Evolutionary conservation across 208 protist genomes (phyloP).

Genomic region (Herpetomonas samuelpessoai): DNA sequence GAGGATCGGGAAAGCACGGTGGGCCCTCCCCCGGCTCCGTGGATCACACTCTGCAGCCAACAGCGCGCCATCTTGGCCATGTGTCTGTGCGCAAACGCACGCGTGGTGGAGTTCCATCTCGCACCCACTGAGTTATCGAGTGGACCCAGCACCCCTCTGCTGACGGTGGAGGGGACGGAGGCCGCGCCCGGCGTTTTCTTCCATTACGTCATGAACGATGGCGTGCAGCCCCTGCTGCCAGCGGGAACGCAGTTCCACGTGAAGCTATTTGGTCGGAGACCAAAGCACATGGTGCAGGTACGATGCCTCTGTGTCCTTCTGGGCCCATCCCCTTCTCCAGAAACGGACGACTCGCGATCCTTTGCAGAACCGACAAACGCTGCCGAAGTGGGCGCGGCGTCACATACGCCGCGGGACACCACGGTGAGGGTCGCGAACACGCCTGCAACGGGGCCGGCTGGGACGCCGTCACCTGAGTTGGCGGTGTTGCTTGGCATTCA

Average conservation of each 20-base stretch:
- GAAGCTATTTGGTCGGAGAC: slow-evolving; percentile 17
- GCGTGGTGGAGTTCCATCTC: slow-evolving; percentile 21
- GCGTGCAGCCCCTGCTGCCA: slow-evolving; percentile 11
- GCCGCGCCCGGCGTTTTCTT: background rate
- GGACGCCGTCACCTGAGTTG: background rate
- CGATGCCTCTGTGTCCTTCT: slow-evolving; percentile 8
- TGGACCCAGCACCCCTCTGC: slow-evolving; percentile 3
- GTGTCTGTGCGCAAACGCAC: slow-evolving; percentile 21
- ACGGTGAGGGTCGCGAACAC: too few relatives aligned
- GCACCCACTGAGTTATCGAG: background rate
- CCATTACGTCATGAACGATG: slow-evolving; percentile 18
- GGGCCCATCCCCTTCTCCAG: background rate
- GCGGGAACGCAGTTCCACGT: slow-evolving; percentile 9
- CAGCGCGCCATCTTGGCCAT: slow-evolving; percentile 13
- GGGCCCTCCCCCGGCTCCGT: slow-evolving; percentile 11
- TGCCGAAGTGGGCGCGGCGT: too few relatives aligned
- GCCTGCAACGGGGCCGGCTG: too few relatives aligned
- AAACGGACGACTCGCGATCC: too few relatives aligned
- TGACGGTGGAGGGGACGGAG: slow-evolving; percentile 20
- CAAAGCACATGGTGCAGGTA: slow-evolving; percentile 4
- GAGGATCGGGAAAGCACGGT: too few relatives aligned
- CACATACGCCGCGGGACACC: too few relatives aligned
- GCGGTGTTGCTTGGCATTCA: slow-evolving; percentile 10
- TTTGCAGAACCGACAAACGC: too few relatives aligned
- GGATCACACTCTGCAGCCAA: slow-evolving; percentile 5